These are phyloP conservation scores for Strigomonas galati DNA, from an alignment of 208 protist genomes.

Conservation along the genomic window DNA sequence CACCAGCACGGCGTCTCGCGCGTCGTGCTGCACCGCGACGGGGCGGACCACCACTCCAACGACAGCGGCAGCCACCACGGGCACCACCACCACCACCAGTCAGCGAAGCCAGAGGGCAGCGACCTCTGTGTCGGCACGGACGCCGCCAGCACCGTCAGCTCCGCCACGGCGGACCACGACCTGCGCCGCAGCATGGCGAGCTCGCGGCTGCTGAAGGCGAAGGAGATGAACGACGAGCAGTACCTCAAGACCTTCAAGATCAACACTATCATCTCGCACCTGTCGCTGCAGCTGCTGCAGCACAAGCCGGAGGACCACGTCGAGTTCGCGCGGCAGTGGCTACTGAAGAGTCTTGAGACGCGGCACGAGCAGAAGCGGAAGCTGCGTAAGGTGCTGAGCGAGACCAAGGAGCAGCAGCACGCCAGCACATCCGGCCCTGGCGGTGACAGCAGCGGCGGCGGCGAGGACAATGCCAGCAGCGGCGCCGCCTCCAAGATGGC, in stretches of 20 bases:
- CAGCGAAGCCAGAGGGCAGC: background rate
- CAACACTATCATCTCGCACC: conserved; percentile 34
- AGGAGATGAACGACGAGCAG: conserved; percentile 44
- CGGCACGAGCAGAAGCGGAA: conserved; percentile 21
- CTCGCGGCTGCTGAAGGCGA: background rate
- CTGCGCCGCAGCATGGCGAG: background rate
- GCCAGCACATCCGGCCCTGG: background rate
- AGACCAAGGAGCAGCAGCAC: background rate
- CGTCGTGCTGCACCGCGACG: background rate
- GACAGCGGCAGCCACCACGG: background rate
- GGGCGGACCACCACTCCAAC: background rate
- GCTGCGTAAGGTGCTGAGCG: background rate
- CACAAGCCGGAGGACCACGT: conserved; percentile 60
- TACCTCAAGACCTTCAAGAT: conserved; percentile 59
- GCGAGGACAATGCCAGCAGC: background rate
- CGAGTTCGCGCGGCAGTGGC: conserved; percentile 61
- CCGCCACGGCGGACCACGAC: background rate
- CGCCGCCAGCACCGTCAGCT: conserved; percentile 1
- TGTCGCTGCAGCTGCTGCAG: conserved; percentile 49
- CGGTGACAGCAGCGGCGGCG: background rate
- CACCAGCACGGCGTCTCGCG: background rate
- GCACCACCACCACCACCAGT: background rate
- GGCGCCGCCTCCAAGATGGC: background rate
- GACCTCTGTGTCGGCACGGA: background rate
- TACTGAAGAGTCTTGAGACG: conserved; percentile 27